phyloP scores from a whole-genome alignment of 1,139 yeast genomes.

The Yamadazyma kanchanaburiensis region DNA sequence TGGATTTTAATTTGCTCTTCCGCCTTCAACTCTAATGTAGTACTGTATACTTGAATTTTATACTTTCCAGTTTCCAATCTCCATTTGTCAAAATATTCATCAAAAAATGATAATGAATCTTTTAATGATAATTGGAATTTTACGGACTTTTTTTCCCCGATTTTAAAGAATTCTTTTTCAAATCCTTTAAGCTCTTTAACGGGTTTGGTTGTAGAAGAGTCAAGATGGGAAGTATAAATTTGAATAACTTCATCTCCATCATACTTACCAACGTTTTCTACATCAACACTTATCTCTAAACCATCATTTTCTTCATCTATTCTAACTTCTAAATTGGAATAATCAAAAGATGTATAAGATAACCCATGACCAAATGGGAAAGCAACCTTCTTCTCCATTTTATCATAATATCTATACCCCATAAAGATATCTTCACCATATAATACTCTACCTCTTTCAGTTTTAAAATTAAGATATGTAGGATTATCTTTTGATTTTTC shows the following conservation, averaged over 20 bases:
- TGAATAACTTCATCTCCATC: constrained; percentile 48
- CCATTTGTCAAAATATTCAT: constrained; percentile 43
- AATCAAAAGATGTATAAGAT: constrained; percentile 49
- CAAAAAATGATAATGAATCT: constrained; percentile 53
- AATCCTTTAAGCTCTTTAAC: constrained; percentile 56
- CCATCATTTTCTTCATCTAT: constrained; percentile 12
- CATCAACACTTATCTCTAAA: constrained; percentile 24
- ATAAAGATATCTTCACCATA: constrained; percentile 58
- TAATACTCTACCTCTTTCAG: constrained; percentile 47
- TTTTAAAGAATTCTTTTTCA: constrained; percentile 39
- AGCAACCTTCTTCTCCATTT: constrained; percentile 39
- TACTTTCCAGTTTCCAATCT: constrained; percentile 11
- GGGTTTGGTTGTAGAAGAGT: constrained; percentile 45
- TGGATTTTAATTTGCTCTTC: constrained; percentile 31
- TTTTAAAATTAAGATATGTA: constrained; percentile 35
- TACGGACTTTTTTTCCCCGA: constrained; percentile 37
- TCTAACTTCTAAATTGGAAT: constrained; percentile 13
- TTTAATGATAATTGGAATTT: constrained; percentile 31
- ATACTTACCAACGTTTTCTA: constrained; percentile 36
- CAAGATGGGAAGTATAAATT: constrained; percentile 36
- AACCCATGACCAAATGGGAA: constrained; percentile 64
- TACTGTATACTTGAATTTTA: constrained; percentile 38
- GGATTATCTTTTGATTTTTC: constrained; percentile 38
- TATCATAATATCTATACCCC: constrained; percentile 61
- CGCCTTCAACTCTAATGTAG: constrained; percentile 20